phyloP scores from a whole-genome alignment of 176 grass and related monocot species.

The Metroxylon sagu region DNA sequence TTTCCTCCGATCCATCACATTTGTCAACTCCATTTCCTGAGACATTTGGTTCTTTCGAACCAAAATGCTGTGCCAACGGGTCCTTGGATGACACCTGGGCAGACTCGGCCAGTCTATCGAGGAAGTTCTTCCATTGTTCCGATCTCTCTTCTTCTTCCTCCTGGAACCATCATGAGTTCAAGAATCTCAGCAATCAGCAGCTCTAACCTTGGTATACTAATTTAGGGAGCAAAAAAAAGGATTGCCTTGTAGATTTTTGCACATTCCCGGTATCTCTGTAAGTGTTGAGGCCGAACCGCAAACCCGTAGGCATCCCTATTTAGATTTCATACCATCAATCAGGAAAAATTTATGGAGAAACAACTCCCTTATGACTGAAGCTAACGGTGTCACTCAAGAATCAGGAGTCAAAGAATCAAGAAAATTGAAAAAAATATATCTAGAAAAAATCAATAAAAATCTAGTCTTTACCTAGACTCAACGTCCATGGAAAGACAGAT shows the following conservation, averaged over 20 bases:
- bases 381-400: too few relatives aligned
- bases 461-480: constrained; percentile 23
- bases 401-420: too few relatives aligned
- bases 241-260: constrained; percentile 94
- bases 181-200: too few relatives aligned
- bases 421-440: too few relatives aligned
- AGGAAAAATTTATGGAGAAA: too few relatives aligned
- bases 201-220: too few relatives aligned
- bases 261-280: constrained; percentile 84
- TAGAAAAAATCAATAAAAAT: constrained; percentile 2
- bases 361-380: too few relatives aligned
- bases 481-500: constrained; percentile 25
- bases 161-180: constrained; percentile 13
- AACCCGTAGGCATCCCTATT: constrained; percentile 93
- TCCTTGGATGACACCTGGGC: constrained; percentile 15
- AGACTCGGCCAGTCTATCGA: constrained; percentile 58
- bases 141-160: constrained; percentile 97
- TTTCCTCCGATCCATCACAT: constrained; percentile 13
- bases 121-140: constrained; percentile 80
- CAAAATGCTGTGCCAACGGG: constrained; percentile 3
- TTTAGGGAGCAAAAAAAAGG: neutral
- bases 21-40: constrained; percentile 1
- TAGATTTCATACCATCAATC: constrained; percentile 14
- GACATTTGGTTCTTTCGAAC: too few relatives aligned
- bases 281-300: constrained; percentile 82